Evolutionary conservation across 2,329 filamentous ascomycete species (phyloP), one percentile per base, ranked within the genome.

Genomic region (Cercospora brassicicola): DNA sequence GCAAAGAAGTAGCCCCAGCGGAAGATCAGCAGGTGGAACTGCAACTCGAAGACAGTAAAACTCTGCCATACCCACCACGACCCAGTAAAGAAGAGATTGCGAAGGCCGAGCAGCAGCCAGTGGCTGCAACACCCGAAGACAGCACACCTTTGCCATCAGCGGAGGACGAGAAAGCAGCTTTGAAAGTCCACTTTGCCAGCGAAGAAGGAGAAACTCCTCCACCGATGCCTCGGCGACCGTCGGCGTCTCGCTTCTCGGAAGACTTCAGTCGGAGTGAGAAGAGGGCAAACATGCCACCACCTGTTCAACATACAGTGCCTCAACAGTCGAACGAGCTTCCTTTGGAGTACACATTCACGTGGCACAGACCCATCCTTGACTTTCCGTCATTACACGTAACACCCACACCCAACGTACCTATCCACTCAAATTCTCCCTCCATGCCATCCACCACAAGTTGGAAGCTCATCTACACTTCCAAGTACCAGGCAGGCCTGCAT

Each of bases 391-490:
- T 68, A 4, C 51, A 55, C 45, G 59, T 68, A 30, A 31, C 57
- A 13, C 66, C 66, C 6, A 51, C 45, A 18, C 39, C 48, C 9
- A 56, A 56, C 26, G 33, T 39, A 13, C 11, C 53, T 23, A 59
- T 68, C 18, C 66, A 51, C 9, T 59, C 66, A 10, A 45, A 28
- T 18, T 28, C 39, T n/a, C 66, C 66, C 9, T 62, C 57, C 4
- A 60, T 66, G 6, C 67, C 67, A 9, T 20, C 63, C 8, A 66
- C 67, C n/a, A 51, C 59, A 18, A 65, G 55, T 56, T 66, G 67
- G 67, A 45, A 60, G 55, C 64, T 68, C 2, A 63, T 66, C 39
- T 68, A 68, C 31, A 64, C 65, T 13, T 62, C 56, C 18, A 68
- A 68, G n/a, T 68, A 68, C 30, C 56, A 59, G 18, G 59, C 63